Evolutionary conservation across 2,329 filamentous ascomycete genomes (phyloP), one percentile per base, ranked within the genome.

Genomic region (Colletotrichum horii): DNA sequence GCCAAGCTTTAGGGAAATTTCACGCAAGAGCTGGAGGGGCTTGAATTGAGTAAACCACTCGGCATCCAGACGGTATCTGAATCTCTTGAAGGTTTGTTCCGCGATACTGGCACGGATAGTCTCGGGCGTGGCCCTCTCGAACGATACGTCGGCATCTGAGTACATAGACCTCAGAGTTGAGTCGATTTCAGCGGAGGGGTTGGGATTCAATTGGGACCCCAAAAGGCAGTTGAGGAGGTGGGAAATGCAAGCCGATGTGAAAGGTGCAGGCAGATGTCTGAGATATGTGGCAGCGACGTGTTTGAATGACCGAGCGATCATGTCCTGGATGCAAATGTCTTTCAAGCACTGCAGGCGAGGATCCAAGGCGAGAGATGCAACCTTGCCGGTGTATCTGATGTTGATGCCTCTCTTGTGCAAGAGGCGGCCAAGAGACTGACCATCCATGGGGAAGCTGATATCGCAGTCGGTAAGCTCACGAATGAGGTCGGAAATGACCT

Each of bases 331-430:
- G 76, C 94, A 91, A 48, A 99, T 91, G 72, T 93, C 91, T 78
- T 91, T 93, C 80, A 99, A 89, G 77, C 96, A 96, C 79, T 93
- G 88, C 28, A 98, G 89, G 77, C 95, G 93, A 70, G 91, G 89
- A 71, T 93, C 93, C 78, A 91, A 91, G 79, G 94, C 92, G 67
- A 94, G 89, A 74, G 91, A 88, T 15, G 95, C 94, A 77, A 99
- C 86, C 84, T 93, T 94, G 78, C 97, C 97, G n/a, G 98, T 90
- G 84, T 99, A 99, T 81, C 97, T 92, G 77, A 98, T 91, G 87
- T 99, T 99, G 88, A 99, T 96, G 86, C 97, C 97, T 56, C 96
- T 95, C 89, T 98, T 98, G 88, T 99, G 97, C 82, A 99, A 89
- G 67, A 98, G 91, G 78, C 93, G 93, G 80, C 94, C 95, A 74